Conservation (phyloP, 140 eudicot genomes). For the Cichorium intybus region DNA sequence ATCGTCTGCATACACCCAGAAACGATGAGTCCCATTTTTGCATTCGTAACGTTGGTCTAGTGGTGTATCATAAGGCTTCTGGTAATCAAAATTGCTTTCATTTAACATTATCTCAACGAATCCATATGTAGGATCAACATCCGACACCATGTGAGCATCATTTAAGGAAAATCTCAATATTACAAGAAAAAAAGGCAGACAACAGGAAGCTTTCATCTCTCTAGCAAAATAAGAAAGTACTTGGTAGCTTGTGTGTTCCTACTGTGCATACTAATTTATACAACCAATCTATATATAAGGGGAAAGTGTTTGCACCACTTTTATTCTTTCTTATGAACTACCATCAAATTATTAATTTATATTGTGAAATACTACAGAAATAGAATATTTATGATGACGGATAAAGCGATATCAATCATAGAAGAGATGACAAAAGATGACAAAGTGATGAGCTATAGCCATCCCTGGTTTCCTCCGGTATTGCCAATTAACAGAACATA, state of each 20-base stretch:
- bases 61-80: constrained; percentile 50
- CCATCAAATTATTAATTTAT: neutral
- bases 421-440: neutral
- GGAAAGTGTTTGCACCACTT: neutral
- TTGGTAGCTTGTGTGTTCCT: neutral
- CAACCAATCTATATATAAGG: neutral
- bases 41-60: constrained; percentile 35
- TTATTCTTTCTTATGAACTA: neutral
- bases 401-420: neutral
- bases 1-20: constrained; percentile 55
- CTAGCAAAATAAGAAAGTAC: neutral
- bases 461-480: neutral
- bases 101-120: constrained; percentile 40
- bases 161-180: neutral
- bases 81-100: constrained; percentile 31
- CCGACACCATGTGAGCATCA: constrained; percentile 4
- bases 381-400: neutral
- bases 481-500: neutral
- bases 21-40: constrained; percentile 35
- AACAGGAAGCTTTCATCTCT: neutral
- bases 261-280: neutral
- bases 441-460: neutral
- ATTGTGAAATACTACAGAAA: no score
- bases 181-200: constrained; percentile 1
- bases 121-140: constrained; percentile 43